Base-by-base conservation (phyloP, 331 rosid genomes). In the Quercus tomentella region DNA sequence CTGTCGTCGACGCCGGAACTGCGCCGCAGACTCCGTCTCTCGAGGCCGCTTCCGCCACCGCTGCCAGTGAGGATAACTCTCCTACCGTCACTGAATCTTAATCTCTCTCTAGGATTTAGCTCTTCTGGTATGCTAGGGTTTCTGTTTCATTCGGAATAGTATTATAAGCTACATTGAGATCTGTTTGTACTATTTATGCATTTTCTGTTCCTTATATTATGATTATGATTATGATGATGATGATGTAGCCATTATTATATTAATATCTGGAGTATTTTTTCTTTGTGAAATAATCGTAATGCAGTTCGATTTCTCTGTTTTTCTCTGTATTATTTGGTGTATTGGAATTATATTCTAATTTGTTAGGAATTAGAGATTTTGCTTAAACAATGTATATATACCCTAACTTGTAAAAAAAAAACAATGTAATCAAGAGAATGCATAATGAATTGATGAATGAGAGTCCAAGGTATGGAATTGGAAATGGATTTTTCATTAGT, bases 141-240 rank as follows among this genome's bases (percentile, higher is more conserved):
- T 79, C 74, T 73, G 79, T 23, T 72, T 78, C 20, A 65, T 54
- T 45, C 26, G 49, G 79, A 70, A 35, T 35, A 1, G 41, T 52
- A 45, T 76, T 28, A 45, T 85, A 37, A 67, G 37, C 63, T 71
- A 69, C 67, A 25, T 41, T 77, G 61, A 70, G 84, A 81, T 94
- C 89, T 86, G 35, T 77, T 69, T 68, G 84, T 79, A 76, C 79
- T 84, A 77, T 82, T 41, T 76, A 80, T 80, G 82, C 80, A 72
- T 86, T 86, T 86, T 86, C 72, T 70, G 60, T 81, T 81, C 74
- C 81, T 78, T 66, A 76, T 85, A 76, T 82, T 23, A 82, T 81
- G 20, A 66, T 67, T 80, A 12, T 49, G 54, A 49, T n/a, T n/a
- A n/a, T 10, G 52, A 45, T 45, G 54, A 49, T 49, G 45, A 41